Evolutionary conservation across 352 stramenopile species (phyloP).

Genomic region (Phytophthora sansomeana): DNA sequence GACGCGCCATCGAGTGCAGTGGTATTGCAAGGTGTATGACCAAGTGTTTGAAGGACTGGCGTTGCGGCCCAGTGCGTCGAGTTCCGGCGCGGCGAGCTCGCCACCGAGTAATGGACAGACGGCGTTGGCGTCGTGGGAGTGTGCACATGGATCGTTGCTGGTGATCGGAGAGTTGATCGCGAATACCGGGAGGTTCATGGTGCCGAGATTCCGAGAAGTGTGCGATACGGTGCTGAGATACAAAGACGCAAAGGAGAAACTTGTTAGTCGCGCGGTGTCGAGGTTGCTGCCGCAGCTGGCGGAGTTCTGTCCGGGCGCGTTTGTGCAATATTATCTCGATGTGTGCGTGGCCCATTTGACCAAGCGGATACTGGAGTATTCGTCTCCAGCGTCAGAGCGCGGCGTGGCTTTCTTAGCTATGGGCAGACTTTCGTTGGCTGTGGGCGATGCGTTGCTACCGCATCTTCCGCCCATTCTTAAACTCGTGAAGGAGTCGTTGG

Average conservation of each 20-base stretch:
- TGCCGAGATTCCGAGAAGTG: slow-evolving; percentile 96
- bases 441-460: slow-evolving; percentile 89
- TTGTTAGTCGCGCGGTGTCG: slow-evolving; percentile 85
- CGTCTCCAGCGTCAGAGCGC: slow-evolving; percentile 59
- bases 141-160: slow-evolving; percentile 95
- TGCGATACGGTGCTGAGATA: slow-evolving; percentile 95
- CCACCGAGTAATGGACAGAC: slow-evolving; percentile 17
- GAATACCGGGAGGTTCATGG: slow-evolving; percentile 96
- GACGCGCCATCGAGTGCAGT: slow-evolving; percentile 87
- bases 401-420: slow-evolving; percentile 93
- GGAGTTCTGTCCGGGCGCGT: slow-evolving; percentile 92
- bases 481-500: slow-evolving; percentile 78
- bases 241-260: slow-evolving; percentile 89
- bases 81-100: slow-evolving; percentile 16
- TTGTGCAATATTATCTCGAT: slow-evolving; percentile 94
- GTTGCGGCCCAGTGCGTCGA: slow-evolving; percentile 24
- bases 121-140: slow-evolving; percentile 66
- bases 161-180: slow-evolving; percentile 95
- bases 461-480: slow-evolving; percentile 83
- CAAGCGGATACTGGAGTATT: slow-evolving; percentile 75
- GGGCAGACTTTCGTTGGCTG: slow-evolving; percentile 92
- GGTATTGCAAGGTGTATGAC: slow-evolving; percentile 94
- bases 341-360: slow-evolving; percentile 85
- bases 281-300: slow-evolving; percentile 94
- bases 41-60: slow-evolving; percentile 87